Percentiles rank a stretch among this genome's conserved stretches.
Conservation (phyloP, 495 filamentous ascomycete species). For the Bryoglossum gracile region DNA sequence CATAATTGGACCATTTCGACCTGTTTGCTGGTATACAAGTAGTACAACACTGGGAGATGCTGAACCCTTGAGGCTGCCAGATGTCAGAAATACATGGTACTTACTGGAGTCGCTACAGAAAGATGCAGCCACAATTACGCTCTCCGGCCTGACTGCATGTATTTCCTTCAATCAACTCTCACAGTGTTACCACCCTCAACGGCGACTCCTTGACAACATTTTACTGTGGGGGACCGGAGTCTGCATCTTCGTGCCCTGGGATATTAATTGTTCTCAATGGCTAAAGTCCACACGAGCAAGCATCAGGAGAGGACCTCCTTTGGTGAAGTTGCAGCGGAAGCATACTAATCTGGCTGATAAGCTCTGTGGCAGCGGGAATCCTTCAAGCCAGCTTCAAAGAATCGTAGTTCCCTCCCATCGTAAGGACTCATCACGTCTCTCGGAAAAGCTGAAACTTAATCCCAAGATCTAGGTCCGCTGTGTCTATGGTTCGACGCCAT, state of each 20-base stretch:
- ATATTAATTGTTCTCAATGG: slow-evolving; percentile 2
- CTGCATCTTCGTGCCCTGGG: not conserved
- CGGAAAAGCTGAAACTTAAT: not conserved
- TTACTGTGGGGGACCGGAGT: not conserved
- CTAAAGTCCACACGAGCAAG: not conserved
- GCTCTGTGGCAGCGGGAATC: not conserved
- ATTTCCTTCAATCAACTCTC: slow-evolving; percentile 4
- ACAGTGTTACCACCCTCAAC: not conserved
- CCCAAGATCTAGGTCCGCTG: slow-evolving; percentile 1
- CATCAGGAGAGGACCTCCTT: not conserved
- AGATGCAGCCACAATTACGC: not conserved
- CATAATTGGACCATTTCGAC: no score
- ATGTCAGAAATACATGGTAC: not conserved
- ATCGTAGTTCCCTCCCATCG: not conserved
- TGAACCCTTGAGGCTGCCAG: not conserved
- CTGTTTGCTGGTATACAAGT: no score
- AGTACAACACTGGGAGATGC: no score
- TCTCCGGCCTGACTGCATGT: not conserved
- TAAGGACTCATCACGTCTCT: no score
- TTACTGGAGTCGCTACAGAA: not conserved
- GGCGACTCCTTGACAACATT: not conserved
- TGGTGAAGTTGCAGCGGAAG: not conserved
- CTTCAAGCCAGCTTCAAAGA: not conserved
- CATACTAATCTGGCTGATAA: not conserved
- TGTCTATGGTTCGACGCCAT: not conserved